Evolutionary conservation across 129 eudicot genomes (phyloP).

Genomic region (Mikania micrantha): DNA sequence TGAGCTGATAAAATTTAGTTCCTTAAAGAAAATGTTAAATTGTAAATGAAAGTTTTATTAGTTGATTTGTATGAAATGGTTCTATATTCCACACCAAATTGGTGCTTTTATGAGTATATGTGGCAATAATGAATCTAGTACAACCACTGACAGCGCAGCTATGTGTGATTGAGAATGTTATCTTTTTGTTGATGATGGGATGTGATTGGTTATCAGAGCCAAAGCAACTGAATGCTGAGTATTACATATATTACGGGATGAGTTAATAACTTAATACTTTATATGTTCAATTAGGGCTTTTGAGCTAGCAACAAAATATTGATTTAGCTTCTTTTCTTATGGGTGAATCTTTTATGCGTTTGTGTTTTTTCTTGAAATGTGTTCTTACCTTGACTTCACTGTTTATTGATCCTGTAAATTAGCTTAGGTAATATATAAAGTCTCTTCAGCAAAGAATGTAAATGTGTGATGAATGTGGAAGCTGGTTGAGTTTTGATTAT

Average conservation of each 20-base stretch:
- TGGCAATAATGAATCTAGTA: not conserved
- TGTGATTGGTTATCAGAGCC: not conserved
- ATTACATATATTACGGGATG: not conserved
- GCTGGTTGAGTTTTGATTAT: constrained; percentile 5
- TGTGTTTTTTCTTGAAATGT: not conserved
- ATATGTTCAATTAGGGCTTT: not conserved
- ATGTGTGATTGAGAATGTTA: not conserved
- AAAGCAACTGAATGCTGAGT: not conserved
- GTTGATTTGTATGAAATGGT: constrained; percentile 1
- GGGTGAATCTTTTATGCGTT: not conserved
- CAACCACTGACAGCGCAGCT: not conserved
- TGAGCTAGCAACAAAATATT: not conserved
- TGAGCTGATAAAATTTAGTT: not conserved
- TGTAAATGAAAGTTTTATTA: constrained; percentile 2
- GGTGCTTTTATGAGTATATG: not conserved
- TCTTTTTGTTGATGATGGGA: constrained; percentile 4
- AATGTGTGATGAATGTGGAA: constrained; percentile 1
- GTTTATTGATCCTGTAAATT: not conserved
- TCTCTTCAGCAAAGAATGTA: not conserved
- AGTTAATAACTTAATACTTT: constrained; percentile 6
- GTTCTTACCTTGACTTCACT: not conserved
- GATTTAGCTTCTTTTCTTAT: constrained; percentile 3
- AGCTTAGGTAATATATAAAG: constrained; percentile 9
- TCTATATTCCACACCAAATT: not conserved
- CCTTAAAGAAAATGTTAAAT: not conserved